These are phyloP conservation scores for Incumbomyces delicatus DNA, from an alignment of 2,329 filamentous ascomycete species.

Conservation along the genomic window DNA sequence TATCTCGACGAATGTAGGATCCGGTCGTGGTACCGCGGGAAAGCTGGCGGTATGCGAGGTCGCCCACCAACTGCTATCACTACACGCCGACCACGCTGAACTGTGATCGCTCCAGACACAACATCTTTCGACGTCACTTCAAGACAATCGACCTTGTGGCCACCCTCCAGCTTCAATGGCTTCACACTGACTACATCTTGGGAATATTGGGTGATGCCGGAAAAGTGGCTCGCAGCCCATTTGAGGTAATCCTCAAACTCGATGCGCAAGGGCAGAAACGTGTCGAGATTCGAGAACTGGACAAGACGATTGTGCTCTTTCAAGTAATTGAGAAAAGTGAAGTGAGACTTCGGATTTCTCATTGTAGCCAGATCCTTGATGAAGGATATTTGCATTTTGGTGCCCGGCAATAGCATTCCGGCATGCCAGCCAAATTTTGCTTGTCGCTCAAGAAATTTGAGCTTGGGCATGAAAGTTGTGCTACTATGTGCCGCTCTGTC, in stretches of 20 bases:
- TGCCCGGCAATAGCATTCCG: conserved; percentile 86
- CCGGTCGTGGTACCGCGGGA: conserved; percentile 59
- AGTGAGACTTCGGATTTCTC: conserved; percentile 76
- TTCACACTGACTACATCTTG: conserved; percentile 66
- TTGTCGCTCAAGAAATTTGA: conserved; percentile 84
- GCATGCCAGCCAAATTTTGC: conserved; percentile 79
- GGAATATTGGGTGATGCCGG: conserved; percentile 61
- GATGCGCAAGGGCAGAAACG: conserved; percentile 72
- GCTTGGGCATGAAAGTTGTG: conserved; percentile 47
- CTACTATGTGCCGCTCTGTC: conserved; percentile 22
- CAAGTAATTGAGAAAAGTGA: conserved; percentile 94
- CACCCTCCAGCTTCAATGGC: conserved; percentile 36
- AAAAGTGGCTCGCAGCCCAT: conserved; percentile 80
- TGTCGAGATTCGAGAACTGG: conserved; percentile 81
- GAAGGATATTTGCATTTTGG: conserved; percentile 97
- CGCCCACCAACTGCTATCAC: conserved; percentile 59
- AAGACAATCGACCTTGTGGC: conserved; percentile 49
- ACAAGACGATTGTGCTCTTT: conserved; percentile 71
- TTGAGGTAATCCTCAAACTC: conserved; percentile 95
- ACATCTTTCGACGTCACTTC: conserved; percentile 55
- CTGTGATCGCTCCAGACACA: conserved; percentile 34
- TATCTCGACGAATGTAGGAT: conserved; percentile 88
- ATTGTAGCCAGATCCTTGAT: conserved; percentile 91
- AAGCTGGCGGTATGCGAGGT: conserved; percentile 59
- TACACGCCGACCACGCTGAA: conserved; percentile 38